Evolutionary conservation across 73 alveolate species (phyloP), one percentile per base, ranked within the genome.

Genomic region (Breviolum minutum): DNA sequence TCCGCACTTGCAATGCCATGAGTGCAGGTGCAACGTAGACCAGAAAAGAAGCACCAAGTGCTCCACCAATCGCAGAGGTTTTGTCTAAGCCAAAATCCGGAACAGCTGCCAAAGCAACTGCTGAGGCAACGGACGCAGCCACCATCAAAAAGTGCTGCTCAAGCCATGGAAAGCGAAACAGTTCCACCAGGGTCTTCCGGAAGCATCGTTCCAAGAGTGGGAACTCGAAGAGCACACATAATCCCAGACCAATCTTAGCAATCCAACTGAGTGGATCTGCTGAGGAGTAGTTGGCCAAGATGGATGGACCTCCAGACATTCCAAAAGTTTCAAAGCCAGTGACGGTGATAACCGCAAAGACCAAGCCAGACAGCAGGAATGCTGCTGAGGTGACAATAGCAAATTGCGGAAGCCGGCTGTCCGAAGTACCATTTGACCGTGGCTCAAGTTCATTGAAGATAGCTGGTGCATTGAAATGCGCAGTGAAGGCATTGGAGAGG

Each of bases 201-300:
- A 88, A 88, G 85, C 95, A 88, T n/a, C 95, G 95, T 71, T 88
- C 95, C 83, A 88, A 73, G 9, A 88, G 95, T 14, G 95, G 95
- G 70, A 88, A 88, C 84, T 88, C 95, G 40, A 88, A 88, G 70
- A 88, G 95, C 14, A 88, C 95, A n/a, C 95, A 88, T 5, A 66
- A 20, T 24, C 95, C 95, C 6, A 88, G 77, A 48, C 95, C 95
- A 32, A 88, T 71, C 95, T 71, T 88, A 10, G 95, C 95, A 48
- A 88, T 40, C 84, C 84, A 69, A 68, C 64, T 71, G 71, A 88
- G 63, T 24, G 95, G 95, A 24, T 88, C 95, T 5, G 95, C 83
- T 5, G 95, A 69, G 14, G 95, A 88, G 85, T 88, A 88, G 70
- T 73, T 88, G 69, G 80, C 74, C 40, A 88, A 70, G 84, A 88